phyloP scores from a whole-genome alignment of 805 yeast species.

The Yarrowia osloensis region DNA sequence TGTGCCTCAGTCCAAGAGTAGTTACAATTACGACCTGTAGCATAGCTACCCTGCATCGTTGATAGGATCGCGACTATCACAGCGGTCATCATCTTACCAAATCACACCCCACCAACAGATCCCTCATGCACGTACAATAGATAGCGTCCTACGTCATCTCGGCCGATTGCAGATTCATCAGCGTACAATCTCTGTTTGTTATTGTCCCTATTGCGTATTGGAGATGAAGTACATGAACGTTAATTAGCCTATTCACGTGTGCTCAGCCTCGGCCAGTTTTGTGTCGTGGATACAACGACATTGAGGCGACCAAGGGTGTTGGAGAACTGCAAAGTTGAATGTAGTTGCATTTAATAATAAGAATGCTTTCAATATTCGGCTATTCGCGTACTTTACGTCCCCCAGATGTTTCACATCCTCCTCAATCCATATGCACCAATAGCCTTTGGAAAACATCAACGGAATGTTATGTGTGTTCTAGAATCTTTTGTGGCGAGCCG shows the following conservation, averaged over 20 bases:
- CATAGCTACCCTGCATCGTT: too few species aligned
- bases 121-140: background rate
- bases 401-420: background rate
- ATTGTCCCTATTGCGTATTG: slow-evolving; percentile 9
- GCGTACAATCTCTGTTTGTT: background rate
- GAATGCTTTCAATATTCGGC: too few species aligned
- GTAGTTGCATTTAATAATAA: too few species aligned
- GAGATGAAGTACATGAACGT: slow-evolving; percentile 5
- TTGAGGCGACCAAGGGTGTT: background rate
- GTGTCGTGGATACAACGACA: background rate
- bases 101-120: too few species aligned
- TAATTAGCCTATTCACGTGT: slow-evolving; percentile 10
- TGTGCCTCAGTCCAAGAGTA: too few species aligned
- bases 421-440: background rate
- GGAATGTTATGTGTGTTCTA: slow-evolving; percentile 3
- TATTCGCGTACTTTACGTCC: background rate
- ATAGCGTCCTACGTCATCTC: background rate
- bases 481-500: background rate
- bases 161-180: background rate
- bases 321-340: background rate
- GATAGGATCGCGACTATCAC: too few species aligned
- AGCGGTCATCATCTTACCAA: too few species aligned
- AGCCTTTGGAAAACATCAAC: slow-evolving; percentile 12
- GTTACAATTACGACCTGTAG: too few species aligned
- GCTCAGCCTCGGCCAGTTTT: background rate